phyloP scores from a whole-genome alignment of 768 basidiomycete species.

The Leccinum aurantiacum region DNA sequence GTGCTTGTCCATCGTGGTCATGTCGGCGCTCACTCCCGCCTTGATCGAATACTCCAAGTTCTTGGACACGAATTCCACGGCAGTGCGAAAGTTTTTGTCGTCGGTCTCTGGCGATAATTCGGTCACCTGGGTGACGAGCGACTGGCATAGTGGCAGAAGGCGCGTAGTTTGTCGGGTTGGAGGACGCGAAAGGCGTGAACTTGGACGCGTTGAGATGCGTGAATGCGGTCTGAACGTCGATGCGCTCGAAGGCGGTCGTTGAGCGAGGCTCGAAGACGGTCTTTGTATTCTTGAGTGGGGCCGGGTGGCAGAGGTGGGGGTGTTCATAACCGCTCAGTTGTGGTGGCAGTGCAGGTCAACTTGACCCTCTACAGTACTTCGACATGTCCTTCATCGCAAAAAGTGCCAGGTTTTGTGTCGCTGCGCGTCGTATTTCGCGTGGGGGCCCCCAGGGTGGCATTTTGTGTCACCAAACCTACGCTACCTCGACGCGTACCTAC shows the following conservation, averaged over 20 bases:
- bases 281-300: conserved; percentile 27
- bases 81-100: conserved; percentile 45
- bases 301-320: conserved; percentile 19
- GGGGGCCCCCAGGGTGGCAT: neutral
- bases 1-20: conserved; percentile 52
- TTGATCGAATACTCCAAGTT: conserved; percentile 59
- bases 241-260: conserved; percentile 43
- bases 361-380: no score
- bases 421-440: conserved; percentile 10
- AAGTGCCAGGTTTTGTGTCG: conserved; percentile 7
- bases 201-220: conserved; percentile 37
- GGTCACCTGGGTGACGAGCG: conserved; percentile 54
- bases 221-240: conserved; percentile 37
- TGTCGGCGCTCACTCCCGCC: conserved; percentile 55
- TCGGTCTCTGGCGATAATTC: conserved; percentile 46
- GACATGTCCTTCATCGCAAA: conserved; percentile 22
- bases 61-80: conserved; percentile 58
- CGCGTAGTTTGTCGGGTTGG: conserved; percentile 51
- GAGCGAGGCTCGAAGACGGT: conserved; percentile 39
- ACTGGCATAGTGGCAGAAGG: conserved; percentile 53
- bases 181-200: conserved; percentile 50
- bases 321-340: conserved; percentile 17
- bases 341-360: conserved; percentile 9
- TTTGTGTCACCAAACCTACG: conserved; percentile 17
- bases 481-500: conserved; percentile 26